Percentiles rank a stretch among this genome's conserved stretches.
Conservation (phyloP, 805 yeast species). For the Barnettozyma sp. region DNA sequence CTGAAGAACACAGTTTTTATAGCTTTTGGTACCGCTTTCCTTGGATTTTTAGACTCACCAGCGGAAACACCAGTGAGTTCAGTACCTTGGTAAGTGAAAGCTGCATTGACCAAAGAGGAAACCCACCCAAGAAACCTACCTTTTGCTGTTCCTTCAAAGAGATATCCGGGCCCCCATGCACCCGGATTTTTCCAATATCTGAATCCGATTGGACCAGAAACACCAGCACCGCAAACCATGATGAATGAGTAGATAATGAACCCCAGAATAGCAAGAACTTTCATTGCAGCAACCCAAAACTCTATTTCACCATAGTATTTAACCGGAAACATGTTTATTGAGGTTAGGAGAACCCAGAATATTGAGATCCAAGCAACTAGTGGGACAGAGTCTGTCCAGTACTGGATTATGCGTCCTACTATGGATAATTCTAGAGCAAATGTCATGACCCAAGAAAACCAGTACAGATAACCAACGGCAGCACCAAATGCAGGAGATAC, state of each 20-base stretch:
- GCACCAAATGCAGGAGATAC: conserved; percentile 65
- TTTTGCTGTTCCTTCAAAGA: conserved; percentile 40
- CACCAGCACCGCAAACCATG: conserved; percentile 72
- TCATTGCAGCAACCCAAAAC: conserved; percentile 65
- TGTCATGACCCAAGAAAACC: conserved; percentile 75
- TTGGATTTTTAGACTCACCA: conserved; percentile 65
- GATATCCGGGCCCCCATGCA: conserved; percentile 62
- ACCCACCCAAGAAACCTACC: conserved; percentile 67
- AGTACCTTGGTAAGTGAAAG: conserved; percentile 75
- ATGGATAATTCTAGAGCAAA: conserved; percentile 70
- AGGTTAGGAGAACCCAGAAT: conserved; percentile 52
- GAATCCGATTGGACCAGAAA: conserved; percentile 66
- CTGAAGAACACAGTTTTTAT: conserved; percentile 62
- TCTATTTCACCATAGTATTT: conserved; percentile 67
- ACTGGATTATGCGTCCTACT: conserved; percentile 56
- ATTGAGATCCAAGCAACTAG: conserved; percentile 66
- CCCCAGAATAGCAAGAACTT: conserved; percentile 63
- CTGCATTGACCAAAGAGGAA: conserved; percentile 61
- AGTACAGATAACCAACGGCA: conserved; percentile 66
- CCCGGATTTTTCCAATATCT: conserved; percentile 80
- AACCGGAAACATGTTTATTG: conserved; percentile 58
- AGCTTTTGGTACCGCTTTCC: conserved; percentile 46
- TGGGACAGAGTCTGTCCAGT: conserved; percentile 67
- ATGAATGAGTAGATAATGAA: conserved; percentile 59
- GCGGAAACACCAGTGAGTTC: conserved; percentile 71